Percentiles rank a stretch among this genome's conserved stretches.
phyloP scores from a whole-genome alignment of 495 filamentous ascomycete genomes.

The Talaromyces trachyspermus region DNA sequence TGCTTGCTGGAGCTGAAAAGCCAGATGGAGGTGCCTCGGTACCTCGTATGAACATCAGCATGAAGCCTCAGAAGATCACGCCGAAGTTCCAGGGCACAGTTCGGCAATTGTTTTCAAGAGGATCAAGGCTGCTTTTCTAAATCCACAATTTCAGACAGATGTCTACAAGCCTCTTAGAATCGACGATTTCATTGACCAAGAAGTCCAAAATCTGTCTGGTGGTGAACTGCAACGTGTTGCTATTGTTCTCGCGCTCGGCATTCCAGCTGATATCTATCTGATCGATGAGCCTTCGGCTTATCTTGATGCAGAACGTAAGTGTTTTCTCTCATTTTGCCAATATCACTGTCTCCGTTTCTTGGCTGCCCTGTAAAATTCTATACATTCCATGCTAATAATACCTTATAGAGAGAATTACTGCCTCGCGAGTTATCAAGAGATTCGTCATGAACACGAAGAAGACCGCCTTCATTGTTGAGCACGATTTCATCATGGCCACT shows the following conservation, averaged over 20 bases:
- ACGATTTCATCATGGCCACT: slow-evolving; percentile 99
- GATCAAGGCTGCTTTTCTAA: slow-evolving; percentile 93
- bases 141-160: slow-evolving; percentile 96
- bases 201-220: slow-evolving; percentile 97
- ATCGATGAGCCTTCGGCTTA: slow-evolving; percentile 95
- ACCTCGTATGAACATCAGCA: slow-evolving; percentile 91
- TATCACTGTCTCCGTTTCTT: too few relatives aligned
- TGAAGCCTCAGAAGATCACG: slow-evolving; percentile 99
- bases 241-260: slow-evolving; percentile 88
- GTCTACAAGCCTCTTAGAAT: slow-evolving; percentile 97
- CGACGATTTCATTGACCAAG: slow-evolving; percentile 98
- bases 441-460: slow-evolving; percentile 99
- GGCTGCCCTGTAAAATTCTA: neutral
- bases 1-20: slow-evolving; percentile 87
- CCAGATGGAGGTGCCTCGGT: slow-evolving; percentile 71
- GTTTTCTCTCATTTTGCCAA: neutral
- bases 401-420: slow-evolving; percentile 72
- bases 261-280: slow-evolving; percentile 96
- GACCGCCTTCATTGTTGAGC: slow-evolving; percentile 97
- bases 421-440: slow-evolving; percentile 93
- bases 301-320: slow-evolving; percentile 77
- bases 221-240: slow-evolving; percentile 98
- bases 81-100: slow-evolving; percentile 97
- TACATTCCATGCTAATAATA: neutral
- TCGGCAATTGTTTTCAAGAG: slow-evolving; percentile 92